These are phyloP conservation scores for Caloboletus firmus DNA, from an alignment of 1,284 basidiomycete genomes.

Conservation along the genomic window DNA sequence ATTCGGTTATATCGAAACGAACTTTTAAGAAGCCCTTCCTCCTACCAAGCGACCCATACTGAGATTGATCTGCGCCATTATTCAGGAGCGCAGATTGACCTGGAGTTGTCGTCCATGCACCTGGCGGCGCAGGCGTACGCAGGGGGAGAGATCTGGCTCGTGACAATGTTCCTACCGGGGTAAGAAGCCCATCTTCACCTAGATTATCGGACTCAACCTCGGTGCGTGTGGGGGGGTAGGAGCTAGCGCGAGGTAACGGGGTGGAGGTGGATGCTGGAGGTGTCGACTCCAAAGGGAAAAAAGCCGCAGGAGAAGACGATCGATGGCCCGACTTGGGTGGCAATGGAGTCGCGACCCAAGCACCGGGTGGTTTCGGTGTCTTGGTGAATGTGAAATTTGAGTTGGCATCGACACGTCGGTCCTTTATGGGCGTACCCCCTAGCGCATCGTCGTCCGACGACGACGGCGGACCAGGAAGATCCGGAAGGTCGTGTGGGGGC, in stretches of 20 bases:
- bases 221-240: constrained; percentile 24
- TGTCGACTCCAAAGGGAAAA: constrained; percentile 36
- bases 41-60: constrained; percentile 34
- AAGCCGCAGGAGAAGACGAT: constrained; percentile 23
- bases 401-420: constrained; percentile 26
- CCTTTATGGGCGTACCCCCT: constrained; percentile 22
- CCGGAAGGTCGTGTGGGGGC: constrained; percentile 55
- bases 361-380: constrained; percentile 70
- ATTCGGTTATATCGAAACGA: constrained; percentile 59
- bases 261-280: constrained; percentile 31
- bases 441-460: constrained; percentile 45
- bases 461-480: constrained; percentile 58
- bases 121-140: constrained; percentile 69
- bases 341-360: constrained; percentile 62
- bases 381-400: constrained; percentile 45
- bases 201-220: constrained; percentile 17
- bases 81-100: constrained; percentile 30
- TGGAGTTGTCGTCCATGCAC: constrained; percentile 68
- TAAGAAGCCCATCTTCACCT: constrained; percentile 38
- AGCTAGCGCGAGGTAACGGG: constrained; percentile 27
- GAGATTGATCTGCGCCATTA: constrained; percentile 29
- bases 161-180: constrained; percentile 47
- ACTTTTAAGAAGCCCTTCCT: constrained; percentile 54
- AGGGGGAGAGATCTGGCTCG: constrained; percentile 44
- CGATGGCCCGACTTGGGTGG: constrained; percentile 27